Evolutionary conservation across 768 basidiomycete genomes (phyloP), one percentile per base, ranked within the genome.

Genomic region (Pleurotus tuoliensis): DNA sequence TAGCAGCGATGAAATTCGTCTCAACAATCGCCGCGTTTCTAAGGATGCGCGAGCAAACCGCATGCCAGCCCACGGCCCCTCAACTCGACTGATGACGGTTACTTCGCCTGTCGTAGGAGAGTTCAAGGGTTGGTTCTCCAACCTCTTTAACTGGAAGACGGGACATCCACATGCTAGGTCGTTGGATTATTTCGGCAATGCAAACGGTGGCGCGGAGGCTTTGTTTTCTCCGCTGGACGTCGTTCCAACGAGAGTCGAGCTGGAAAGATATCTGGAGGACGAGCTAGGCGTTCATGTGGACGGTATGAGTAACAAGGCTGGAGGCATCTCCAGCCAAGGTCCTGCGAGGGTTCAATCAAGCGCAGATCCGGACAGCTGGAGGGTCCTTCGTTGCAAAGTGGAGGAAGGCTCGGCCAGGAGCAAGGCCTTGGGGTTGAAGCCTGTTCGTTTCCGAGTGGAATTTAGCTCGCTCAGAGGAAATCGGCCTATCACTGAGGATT

Each of bases 61-160:
- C 25, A 53, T 52, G n/a, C 43, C 54, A 24, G 41, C 54, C 18
- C 20, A 55, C 16, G 54, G 54, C 11, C 57, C 67, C 22, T 63
- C 65, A 43, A 69, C 66, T 54, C 71, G 72, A 44, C 67, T 76
- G 47, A 68, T 83, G 43, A 18, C 57, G 48, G 54, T 55, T 38
- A 74, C 82, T 5, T 84, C 88, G 13, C 88, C 88, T n/a, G 86
- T 83, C 8, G 87, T 89, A 12, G 87, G 87, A 56, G 90, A 92
- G 69, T 85, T 92, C 71, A 90, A 88, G 67, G 90, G 88, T 34
- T 97, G 95, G 95, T 95, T 98, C 72, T 91, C 92, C 18, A 96
- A 90, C 62, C 76, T 98, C 27, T 98, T 98, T 77, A 90, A 86
- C 69, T 97, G 93, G 90, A 94, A 90, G 66, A 37, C 58, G 13